These are phyloP conservation scores for Aspergillus sparsus DNA, from an alignment of 495 filamentous ascomycete species.

Conservation along the genomic window DNA sequence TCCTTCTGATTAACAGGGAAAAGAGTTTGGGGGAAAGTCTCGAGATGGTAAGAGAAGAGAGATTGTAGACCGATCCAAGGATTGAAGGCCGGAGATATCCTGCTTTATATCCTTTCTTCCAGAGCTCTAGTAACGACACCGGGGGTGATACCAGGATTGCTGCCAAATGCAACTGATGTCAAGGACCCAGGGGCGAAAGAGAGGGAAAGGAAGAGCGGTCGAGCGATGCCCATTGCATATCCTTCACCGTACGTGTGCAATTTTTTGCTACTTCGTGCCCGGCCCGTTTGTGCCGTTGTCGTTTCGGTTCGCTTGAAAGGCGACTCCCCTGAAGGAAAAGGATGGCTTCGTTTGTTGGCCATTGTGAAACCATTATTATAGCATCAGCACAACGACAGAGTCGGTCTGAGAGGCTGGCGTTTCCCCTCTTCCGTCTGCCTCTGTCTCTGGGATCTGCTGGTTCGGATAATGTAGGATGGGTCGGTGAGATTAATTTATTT, in stretches of 20 bases:
- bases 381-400: constrained; percentile 24
- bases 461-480: constrained; percentile 3
- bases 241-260: constrained; percentile 24
- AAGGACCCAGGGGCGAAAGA: constrained; percentile 12
- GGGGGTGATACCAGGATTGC: constrained; percentile 25
- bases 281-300: constrained; percentile 27
- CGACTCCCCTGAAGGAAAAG: constrained; percentile 20
- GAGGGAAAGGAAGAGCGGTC: constrained; percentile 11
- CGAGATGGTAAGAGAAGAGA: background rate
- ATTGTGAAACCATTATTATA: constrained; percentile 31
- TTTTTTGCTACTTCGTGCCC: constrained; percentile 18
- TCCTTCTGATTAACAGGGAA: background rate
- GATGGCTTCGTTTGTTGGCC: constrained; percentile 23
- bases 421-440: constrained; percentile 6
- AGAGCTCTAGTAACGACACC: constrained; percentile 3
- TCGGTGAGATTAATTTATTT: constrained; percentile 22
- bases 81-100: background rate
- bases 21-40: constrained; percentile 1
- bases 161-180: constrained; percentile 24
- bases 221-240: constrained; percentile 14
- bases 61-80: background rate
- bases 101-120: constrained; percentile 17
- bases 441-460: constrained; percentile 17
- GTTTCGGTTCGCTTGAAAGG: constrained; percentile 25
- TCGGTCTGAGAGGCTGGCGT: constrained; percentile 26